phyloP scores from a whole-genome alignment of 345 rosid species.

The Kandelia obovata region DNA sequence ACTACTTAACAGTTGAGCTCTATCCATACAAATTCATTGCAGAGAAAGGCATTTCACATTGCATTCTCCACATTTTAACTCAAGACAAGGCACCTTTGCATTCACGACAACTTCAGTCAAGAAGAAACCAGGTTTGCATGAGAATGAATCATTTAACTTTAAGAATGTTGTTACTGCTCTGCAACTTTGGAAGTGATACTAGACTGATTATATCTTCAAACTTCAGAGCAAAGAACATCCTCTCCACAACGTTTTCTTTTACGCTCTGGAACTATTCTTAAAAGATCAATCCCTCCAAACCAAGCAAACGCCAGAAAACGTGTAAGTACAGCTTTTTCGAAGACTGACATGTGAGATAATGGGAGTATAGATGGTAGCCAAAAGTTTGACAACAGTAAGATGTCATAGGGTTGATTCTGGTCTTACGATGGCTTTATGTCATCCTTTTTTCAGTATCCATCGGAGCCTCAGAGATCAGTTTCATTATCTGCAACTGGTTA shows the following conservation, averaged over 20 bases:
- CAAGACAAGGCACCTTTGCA: constrained; percentile 33
- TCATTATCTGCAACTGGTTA: constrained; percentile 28
- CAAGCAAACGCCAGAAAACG: constrained; percentile 16
- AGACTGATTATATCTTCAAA: background rate
- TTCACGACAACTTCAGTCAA: constrained; percentile 31
- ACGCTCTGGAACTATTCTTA: constrained; percentile 44
- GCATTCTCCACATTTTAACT: constrained; percentile 31
- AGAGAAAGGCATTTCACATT: constrained; percentile 28
- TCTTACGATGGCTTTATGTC: background rate
- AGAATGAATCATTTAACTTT: background rate
- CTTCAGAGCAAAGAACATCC: constrained; percentile 43
- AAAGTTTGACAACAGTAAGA: background rate
- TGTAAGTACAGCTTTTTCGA: constrained; percentile 29
- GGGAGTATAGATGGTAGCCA: background rate
- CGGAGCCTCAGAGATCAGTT: constrained; percentile 46
- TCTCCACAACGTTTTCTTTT: constrained; percentile 52
- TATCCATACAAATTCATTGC: constrained; percentile 12
- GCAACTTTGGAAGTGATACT: background rate
- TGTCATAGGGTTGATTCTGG: background rate
- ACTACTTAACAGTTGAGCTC: background rate
- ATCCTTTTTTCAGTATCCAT: constrained; percentile 30
- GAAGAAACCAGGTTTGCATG: constrained; percentile 34
- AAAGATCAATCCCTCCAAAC: constrained; percentile 52
- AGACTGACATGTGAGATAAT: background rate
- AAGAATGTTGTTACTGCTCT: background rate